A percentile compares a stretch with the other conserved stretches of the same genome.
phyloP scores from a whole-genome alignment of 1,139 yeast species.

The Magnusiomyces suaveolens region DNA sequence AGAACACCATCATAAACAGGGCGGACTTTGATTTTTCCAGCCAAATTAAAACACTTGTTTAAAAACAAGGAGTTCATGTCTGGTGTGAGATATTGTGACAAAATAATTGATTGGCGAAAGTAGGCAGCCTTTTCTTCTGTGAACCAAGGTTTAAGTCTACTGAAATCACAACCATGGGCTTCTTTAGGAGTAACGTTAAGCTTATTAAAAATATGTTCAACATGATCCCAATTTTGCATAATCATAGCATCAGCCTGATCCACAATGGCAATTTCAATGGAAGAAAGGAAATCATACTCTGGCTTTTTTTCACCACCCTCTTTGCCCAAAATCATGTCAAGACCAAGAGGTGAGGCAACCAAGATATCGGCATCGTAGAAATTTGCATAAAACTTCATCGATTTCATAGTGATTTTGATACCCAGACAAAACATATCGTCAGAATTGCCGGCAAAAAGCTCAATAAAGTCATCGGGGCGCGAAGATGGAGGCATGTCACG shows the following conservation, averaged over 20 bases:
- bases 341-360: slow-evolving; percentile 86
- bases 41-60: slow-evolving; percentile 49
- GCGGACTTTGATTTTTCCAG: slow-evolving; percentile 49
- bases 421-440: slow-evolving; percentile 90
- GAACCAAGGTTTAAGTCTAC: slow-evolving; percentile 86
- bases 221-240: slow-evolving; percentile 92
- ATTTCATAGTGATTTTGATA: slow-evolving; percentile 76
- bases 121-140: slow-evolving; percentile 71
- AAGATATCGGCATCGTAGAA: slow-evolving; percentile 81
- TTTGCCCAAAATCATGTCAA: slow-evolving; percentile 66
- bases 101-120: slow-evolving; percentile 69
- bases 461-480: slow-evolving; percentile 77
- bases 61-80: slow-evolving; percentile 60
- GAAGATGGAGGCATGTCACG: slow-evolving; percentile 41
- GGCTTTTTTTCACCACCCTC: slow-evolving; percentile 27
- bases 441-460: slow-evolving; percentile 76
- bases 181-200: slow-evolving; percentile 70
- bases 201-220: slow-evolving; percentile 54
- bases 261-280: slow-evolving; percentile 69
- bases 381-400: slow-evolving; percentile 73
- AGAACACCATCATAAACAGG: slow-evolving; percentile 31
- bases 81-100: slow-evolving; percentile 70
- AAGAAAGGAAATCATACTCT: slow-evolving; percentile 65
- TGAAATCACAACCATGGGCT: slow-evolving; percentile 78
- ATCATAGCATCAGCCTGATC: slow-evolving; percentile 83